Base-by-base conservation (phyloP, 2,329 filamentous ascomycete genomes). In the Alternaria panax region DNA sequence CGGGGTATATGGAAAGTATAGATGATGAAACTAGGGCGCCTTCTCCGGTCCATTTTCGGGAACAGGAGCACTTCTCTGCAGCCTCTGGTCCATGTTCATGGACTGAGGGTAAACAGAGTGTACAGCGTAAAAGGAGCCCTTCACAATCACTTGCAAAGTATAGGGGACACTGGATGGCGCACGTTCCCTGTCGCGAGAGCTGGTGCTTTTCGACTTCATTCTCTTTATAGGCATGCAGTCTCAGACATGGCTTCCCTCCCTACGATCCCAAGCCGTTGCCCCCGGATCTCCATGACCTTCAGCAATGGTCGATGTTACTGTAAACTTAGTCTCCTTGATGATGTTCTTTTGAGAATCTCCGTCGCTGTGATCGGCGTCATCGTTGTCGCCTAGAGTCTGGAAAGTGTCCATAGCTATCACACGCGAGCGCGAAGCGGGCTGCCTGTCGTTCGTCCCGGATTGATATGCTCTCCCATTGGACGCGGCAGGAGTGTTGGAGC, bases 301-400 rank as follows among this genome's bases (percentile, higher is more conserved):
- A 46, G 46, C 46, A 34, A 36, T 42, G 11, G 12, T 43, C 6
- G 62, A 60, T 6, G 60, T 66, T 6, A 68, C 58, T 7, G 56
- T 62, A 12, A 65, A 69, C 46, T 57, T 61, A 0, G 76, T 79
- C 57, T 79, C 75, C 62, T 79, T 79, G 54, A 79, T 59, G 24
- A 79, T 79, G n/a, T 79, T 73, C 58, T 74, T 79, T 64, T 78
- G 72, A 51, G 76, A 78, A 42, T 78, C 75, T 5, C 65, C 69
- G 47, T 71, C 67, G 6, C 57, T 64, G 20, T 61, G 51, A 20
- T 64, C 59, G 7, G 47, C 51, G 11, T 66, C 62, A 16, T 57
- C 48, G 8, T 66, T 56, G 36, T 65, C 64, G 3, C 50, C 58
- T 12, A 66, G 41, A 3, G 61, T 64, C 32, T 69, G 65, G 34